Evolutionary conservation across 176 grass and related monocot species (phyloP), one percentile per base, ranked within the genome.

Genomic region (Tillandsia fasciculata): DNA sequence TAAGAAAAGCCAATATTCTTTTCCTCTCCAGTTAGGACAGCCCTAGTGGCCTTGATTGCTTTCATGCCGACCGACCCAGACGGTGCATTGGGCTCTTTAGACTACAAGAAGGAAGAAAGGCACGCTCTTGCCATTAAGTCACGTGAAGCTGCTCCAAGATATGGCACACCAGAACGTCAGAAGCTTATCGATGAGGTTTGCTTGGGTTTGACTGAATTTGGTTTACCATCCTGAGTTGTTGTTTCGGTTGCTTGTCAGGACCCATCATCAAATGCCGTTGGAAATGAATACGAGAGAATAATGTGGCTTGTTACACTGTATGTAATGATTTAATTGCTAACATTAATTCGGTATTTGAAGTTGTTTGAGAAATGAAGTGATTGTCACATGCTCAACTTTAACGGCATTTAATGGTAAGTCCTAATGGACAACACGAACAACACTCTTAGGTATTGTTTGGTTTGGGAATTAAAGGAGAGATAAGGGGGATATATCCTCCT

Each of bases 61-160:
- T 99, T 99, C 79, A 99, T 99, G 90, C 90, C 94, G 68, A 85
- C 94, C 50, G 92, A 92, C 70, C 90, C 94, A 51, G 87, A 86
- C 52, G 94, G 94, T 2, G 94, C 94, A 59, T 79, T 99, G 74
- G 94, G 94, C 12, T 99, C 94, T 8, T 13, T 99, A 51, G 94
- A 99, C 75, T 99, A 86, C 75, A 93, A 88, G 64, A 99, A 90
- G 80, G 94, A 99, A 82, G 90, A 93, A 48, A 85, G 87, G 29
- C 80, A 69, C 2, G 82, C 80, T 15, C 82, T 99, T 65, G 84
- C 87, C 74, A 82, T 93, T 49, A 93, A 93, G 74, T 93, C 94
- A 10, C 82, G 82, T 51, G 87, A 93, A 86, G 50, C 82, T 48
- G 75, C 86, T 22, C 94, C 94, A 22, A 99, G 83, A 75, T 93